Base-by-base conservation (phyloP, 2,329 filamentous ascomycete genomes). In the Coleophoma eucalyptorum region DNA sequence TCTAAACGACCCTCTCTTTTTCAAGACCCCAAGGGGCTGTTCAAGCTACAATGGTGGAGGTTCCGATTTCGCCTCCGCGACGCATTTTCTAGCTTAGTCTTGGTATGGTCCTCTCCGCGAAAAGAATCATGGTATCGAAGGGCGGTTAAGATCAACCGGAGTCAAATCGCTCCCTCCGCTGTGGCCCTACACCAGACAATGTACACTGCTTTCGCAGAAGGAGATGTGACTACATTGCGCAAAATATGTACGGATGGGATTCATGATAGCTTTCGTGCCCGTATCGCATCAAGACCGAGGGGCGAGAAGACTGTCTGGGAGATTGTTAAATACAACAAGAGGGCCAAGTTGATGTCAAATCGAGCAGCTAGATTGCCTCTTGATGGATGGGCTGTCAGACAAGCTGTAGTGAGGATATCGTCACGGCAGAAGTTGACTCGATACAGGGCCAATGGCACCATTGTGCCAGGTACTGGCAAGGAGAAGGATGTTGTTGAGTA, bases 401-500 rank as follows among this genome's bases (percentile, higher is more conserved):
- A 83, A 69, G 81, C 75, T 21, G 76, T 86, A n/a, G 81, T 88
- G 43, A 72, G 72, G 50, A 79, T 88, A 54, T 64, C 69, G 26
- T 83, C 78, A 52, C 72, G 70, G 32, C 84, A 88, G 69, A 72
- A 71, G 57, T 67, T 81, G 34, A 71, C 70, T 7, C 71, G 74
- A 58, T 68, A 38, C 43, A 40, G 48, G 35, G 51, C 52, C n/a
- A 69, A 68, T 15, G 73, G 69, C 13, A 57, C 64, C 52, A 59
- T 69, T n/a, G 63, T 80, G 7, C 67, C 72, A 1, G 77, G 75
- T 2, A 73, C 69, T 53, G 72, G 74, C 42, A 74, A 75, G 61
- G 70, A 77, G 56, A 76, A 78, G 60, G 70, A 79, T 46, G 74
- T 84, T 58, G 65, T 75, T 2, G 87, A 90, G 71, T 81, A 89